A percentile compares a stretch with the other conserved stretches of the same genome.
phyloP scores from a whole-genome alignment of 257 asterid species.

The Penstemon eatonii region DNA sequence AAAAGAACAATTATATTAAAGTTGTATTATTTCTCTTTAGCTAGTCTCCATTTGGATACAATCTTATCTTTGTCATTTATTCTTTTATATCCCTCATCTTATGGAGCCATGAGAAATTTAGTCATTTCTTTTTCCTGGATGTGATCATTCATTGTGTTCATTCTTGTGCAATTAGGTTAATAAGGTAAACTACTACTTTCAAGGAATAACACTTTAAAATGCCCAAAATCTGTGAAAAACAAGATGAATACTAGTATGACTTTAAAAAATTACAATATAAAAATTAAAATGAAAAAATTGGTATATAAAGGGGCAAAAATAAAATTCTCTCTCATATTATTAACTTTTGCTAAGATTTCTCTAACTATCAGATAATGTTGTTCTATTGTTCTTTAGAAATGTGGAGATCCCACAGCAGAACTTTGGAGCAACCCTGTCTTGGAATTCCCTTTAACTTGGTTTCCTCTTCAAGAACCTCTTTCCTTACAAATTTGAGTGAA shows the following conservation, averaged over 20 bases:
- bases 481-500: constrained; percentile 66
- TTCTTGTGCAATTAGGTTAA: not conserved
- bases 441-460: constrained; percentile 81
- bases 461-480: constrained; percentile 90
- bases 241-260: constrained; percentile 4
- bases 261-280: constrained; percentile 18
- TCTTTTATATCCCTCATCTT: constrained; percentile 11
- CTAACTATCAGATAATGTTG: not conserved
- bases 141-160: not conserved
- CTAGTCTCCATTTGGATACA: constrained; percentile 21
- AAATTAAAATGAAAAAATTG: constrained; percentile 15
- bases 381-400: constrained; percentile 26
- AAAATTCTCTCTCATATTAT: constrained; percentile 3
- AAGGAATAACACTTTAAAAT: not conserved
- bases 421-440: constrained; percentile 61
- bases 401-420: constrained; percentile 68
- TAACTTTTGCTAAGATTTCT: constrained; percentile 1
- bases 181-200: not conserved
- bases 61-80: constrained; percentile 13
- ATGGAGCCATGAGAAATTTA: constrained; percentile 11
- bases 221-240: constrained; percentile 5
- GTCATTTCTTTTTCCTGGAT: not conserved
- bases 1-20: constrained; percentile 22
- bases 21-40: constrained; percentile 9
- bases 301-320: not conserved